These are phyloP conservation scores for Sclerotinia subarctica DNA, from an alignment of 2,329 filamentous ascomycete species.

Conservation along the genomic window DNA sequence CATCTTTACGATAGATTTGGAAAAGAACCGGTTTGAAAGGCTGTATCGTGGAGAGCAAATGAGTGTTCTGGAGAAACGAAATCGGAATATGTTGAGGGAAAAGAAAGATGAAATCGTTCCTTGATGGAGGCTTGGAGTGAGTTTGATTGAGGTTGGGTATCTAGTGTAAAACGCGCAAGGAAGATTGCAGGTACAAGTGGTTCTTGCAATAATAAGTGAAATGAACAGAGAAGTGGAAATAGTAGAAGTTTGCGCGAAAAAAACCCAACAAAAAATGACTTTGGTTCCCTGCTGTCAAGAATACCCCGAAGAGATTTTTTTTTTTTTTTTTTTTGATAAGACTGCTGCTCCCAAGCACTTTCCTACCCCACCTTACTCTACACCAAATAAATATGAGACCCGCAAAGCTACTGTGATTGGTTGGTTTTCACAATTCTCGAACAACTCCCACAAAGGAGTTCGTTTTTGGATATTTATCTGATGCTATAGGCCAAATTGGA, in stretches of 20 bases:
- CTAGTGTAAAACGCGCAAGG: neutral
- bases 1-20: conserved; percentile 39
- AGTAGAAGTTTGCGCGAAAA: neutral
- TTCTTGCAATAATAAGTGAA: neutral
- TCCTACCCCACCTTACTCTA: neutral
- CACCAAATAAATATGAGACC: neutral
- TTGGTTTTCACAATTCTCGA: neutral
- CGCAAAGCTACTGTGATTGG: neutral
- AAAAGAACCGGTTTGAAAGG: neutral
- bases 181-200: neutral
- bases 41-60: neutral
- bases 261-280: neutral
- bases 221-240: neutral
- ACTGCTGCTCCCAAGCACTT: neutral
- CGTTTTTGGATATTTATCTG: too few species aligned
- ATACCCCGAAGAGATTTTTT: conserved; percentile 3
- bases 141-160: neutral
- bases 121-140: neutral
- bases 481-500: neutral
- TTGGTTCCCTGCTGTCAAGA: neutral
- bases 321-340: neutral
- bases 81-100: conserved; percentile 1
- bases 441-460: neutral
- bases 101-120: neutral
- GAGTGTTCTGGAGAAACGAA: neutral